Base-by-base conservation (phyloP, 768 basidiomycete genomes). In the Suillus placidus region DNA sequence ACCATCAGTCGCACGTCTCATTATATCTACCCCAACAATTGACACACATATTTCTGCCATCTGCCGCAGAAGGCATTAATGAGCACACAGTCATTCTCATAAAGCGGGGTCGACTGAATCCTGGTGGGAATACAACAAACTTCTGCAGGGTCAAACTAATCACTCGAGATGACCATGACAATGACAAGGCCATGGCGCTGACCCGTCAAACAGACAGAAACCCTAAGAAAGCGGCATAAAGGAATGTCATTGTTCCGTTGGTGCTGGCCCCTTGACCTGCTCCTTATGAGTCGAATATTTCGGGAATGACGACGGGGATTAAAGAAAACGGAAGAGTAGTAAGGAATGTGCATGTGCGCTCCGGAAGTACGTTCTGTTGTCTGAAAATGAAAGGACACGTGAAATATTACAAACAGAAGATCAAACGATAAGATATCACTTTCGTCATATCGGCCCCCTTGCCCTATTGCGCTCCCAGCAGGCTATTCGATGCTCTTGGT, bases 401-500 rank as follows among this genome's bases (percentile, higher is more conserved):
- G 43, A 66, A 65, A 71, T 51, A 64, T 65, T 67, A 76, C 69
- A 70, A 42, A 47, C 51, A 35, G 55, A 66, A 71, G 70, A 70
- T 66, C 65, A 65, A 43, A 55, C 45, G 45, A 67, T 72, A 65
- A 66, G 63, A 69, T 70, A 68, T 65, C 16, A 60, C 23, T 61
- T 64, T 67, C 66, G 13, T 45, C 49, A 23, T 60, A 32, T 51
- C 65, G 52, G 23, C 38, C 26, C 58, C 62, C 65, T 56, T 56
- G 43, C 54, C 42, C 71, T 69, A 71, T 67, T 66, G 47, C 42
- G 66, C 51, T 58, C 83, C 84, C 66, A 96, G 78, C 65, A 95
- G 77, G 67, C 85, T 89, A 74, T 95, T 93, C 64, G 94, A 77
- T 20, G 94, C 91, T 72, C 82, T 86, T 70, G 82, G 88, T 43